Evolutionary conservation across 805 yeast genomes (phyloP), one percentile per base, ranked within the genome.

Genomic region (Myxozyma melibiosi): DNA sequence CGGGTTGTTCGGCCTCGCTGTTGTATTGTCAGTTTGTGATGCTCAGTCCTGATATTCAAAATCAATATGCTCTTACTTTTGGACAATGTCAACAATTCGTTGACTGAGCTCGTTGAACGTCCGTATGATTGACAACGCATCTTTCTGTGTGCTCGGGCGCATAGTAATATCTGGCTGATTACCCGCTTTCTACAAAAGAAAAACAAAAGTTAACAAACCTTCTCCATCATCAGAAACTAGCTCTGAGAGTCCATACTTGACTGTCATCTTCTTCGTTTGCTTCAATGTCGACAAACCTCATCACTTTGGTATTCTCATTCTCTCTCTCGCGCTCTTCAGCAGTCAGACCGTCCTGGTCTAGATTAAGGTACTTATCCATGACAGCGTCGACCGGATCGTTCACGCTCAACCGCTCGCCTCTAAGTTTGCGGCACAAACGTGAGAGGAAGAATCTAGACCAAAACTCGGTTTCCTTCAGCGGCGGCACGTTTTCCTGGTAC

Each of bases 361-460:
- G 75, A 54, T 82, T 83, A 51, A 94, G 75, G 69, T 92, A 94
- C 66, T 86, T 85, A 71, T 94, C 99, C 58, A 94, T 76, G 5
- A 90, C 79, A 3, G 84, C 80, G 71, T 94, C 98, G 51, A 94
- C 90, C 61, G 96, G 79, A 61, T 88, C 89, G 68, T 82, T 85
- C 2, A 80, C 73, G 66, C 84, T 83, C 51, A 90, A 80, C 63
- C 84, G 84, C 68, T 94, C 98, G 57, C 99, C 99, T 69, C 96
- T 80, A 33, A 94, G 75, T 66, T 90, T 82, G 64, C 97, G 78
- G 68, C 91, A 94, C 58, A 94, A 74, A 66, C 90, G 86, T 0
- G 97, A 90, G 66, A 89, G 85, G 77, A 94, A 94, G 67, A 94
- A 94, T 61, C 97, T 76, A 9, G 96, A 89, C 99, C 99, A 94